phyloP scores from a whole-genome alignment of 2,329 filamentous ascomycete species.

The Knoxdaviesia capensis region DNA sequence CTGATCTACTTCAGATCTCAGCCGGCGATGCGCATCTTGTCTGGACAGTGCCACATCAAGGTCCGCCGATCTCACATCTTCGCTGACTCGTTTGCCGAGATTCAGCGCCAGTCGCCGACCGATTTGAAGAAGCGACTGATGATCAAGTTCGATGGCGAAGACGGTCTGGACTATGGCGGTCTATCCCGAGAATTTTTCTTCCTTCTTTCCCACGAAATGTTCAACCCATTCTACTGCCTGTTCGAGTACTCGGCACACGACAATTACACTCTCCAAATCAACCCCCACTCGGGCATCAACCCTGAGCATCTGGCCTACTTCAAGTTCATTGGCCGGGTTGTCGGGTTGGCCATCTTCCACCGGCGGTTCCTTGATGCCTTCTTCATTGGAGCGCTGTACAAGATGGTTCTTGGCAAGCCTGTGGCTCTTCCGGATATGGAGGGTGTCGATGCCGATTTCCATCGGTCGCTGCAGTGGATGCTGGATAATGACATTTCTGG shows the following conservation, averaged over 20 bases:
- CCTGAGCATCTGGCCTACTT: constrained; percentile 99
- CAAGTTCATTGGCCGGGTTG: constrained; percentile 96
- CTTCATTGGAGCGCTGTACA: constrained; percentile 97
- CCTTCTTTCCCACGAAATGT: constrained; percentile 98
- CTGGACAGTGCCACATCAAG: constrained; percentile 96
- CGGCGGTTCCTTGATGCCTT: constrained; percentile 93
- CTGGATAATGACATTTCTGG: constrained; percentile 90
- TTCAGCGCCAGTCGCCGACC: constrained; percentile 85
- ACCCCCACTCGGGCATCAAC: constrained; percentile 97
- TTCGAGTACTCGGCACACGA: constrained; percentile 99
- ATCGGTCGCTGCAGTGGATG: constrained; percentile 92
- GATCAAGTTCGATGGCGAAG: constrained; percentile 99
- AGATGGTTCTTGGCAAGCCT: constrained; percentile 94
- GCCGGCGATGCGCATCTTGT: constrained; percentile 83
- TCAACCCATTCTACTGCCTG: constrained; percentile 98
- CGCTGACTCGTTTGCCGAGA: constrained; percentile 96
- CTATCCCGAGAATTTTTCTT: constrained; percentile 99
- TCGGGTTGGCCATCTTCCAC: constrained; percentile 95
- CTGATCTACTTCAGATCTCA: constrained; percentile 98
- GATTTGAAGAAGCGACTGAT: constrained; percentile 96
- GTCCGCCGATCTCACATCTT: constrained; percentile 93
- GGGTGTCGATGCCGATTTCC: constrained; percentile 94
- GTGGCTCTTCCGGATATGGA: constrained; percentile 93
- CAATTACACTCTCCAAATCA: constrained; percentile 99
- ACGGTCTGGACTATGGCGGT: constrained; percentile 93